These are phyloP conservation scores for Peronosclerospora sorghi DNA, from an alignment of 352 stramenopile genomes.

Conservation along the genomic window DNA sequence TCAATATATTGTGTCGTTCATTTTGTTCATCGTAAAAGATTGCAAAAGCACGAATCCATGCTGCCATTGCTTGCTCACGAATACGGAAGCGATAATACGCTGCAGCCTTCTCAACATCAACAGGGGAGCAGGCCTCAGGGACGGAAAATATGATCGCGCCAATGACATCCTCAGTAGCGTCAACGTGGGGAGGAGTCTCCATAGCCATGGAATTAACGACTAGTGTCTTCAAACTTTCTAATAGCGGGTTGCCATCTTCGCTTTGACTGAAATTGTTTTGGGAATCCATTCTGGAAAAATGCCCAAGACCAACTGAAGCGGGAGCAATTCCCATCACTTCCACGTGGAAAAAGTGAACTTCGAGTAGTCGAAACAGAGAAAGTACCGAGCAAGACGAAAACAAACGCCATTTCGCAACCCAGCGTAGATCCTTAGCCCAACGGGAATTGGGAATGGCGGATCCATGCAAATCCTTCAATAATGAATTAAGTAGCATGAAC, in stretches of 20 bases:
- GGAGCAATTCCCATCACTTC: constrained; percentile 66
- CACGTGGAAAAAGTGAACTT: constrained; percentile 81
- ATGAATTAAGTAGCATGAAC: constrained; percentile 83
- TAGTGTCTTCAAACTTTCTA: constrained; percentile 59
- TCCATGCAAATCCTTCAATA: constrained; percentile 46
- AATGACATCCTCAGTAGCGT: constrained; percentile 23
- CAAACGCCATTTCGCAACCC: constrained; percentile 43
- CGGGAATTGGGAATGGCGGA: constrained; percentile 6
- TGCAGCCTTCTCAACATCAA: constrained; percentile 33
- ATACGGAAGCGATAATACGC: constrained; percentile 42
- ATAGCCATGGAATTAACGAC: constrained; percentile 40
- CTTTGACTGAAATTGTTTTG: constrained; percentile 9
- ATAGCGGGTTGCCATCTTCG: constrained; percentile 40
- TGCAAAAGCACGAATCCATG: constrained; percentile 56
- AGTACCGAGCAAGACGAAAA: constrained; percentile 51
- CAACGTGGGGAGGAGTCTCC: constrained; percentile 7
- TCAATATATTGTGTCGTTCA: constrained; percentile 44
- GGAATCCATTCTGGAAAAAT: constrained; percentile 23
- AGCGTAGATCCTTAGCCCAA: constrained; percentile 11
- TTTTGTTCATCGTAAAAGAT: constrained; percentile 69
- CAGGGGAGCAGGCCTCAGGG: constrained; percentile 14
- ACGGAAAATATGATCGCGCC: constrained; percentile 32
- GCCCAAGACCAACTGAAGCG: constrained; percentile 74
- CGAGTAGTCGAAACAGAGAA: constrained; percentile 55
- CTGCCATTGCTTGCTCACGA: constrained; percentile 54